Evolutionary conservation across 257 asterid species (phyloP), one percentile per base, ranked within the genome.

Genomic region (Ilex aquifolium): DNA sequence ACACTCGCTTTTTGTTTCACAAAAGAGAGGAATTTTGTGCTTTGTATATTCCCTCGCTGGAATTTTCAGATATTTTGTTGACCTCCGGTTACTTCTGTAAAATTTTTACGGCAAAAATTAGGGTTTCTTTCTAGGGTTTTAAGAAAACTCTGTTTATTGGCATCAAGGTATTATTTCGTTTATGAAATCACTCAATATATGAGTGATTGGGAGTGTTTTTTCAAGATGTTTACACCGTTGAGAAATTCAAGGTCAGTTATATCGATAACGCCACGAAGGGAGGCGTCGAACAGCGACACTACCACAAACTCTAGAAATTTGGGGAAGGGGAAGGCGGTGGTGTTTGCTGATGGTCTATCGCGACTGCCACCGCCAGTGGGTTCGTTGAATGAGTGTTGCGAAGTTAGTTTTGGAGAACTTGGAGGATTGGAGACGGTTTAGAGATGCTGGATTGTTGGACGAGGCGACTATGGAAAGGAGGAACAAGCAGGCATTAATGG

Each of bases 381-480:
- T 21, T 21, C 27, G 44, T 64, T 88, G 84, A 82, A 65, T 73
- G 95, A 78, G 14, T 62, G 86, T 75, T 32, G 74, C 55, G 31
- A 73, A 36, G 70, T 74, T 48, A 32, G 17, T 42, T 55, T 31
- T 52, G 72, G 95, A 84, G 59, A 83, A 80, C 68, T 74, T 77
- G 86, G 98, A 88, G 54, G 98, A 91, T 74, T 91, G 98, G 98
- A 79, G 79, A 71, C 77, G 92, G 77, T 82, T 91, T 72, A 74
- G 76, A 55, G 95, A 88, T 72, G 92, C 63, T 39, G 98, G 98
- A 21, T 70, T 91, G 74, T 76, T 91, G 75, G 88, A 88, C 64
- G 95, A 86, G 82, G 81, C 77, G 36, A 66, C 82, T 0, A 50
- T 88, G 80, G 90, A 85, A 82, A 77, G 72, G 80, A 85, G 96